Evolutionary conservation across 768 basidiomycete species (phyloP).

Genomic region (Hygrocybe punicea): DNA sequence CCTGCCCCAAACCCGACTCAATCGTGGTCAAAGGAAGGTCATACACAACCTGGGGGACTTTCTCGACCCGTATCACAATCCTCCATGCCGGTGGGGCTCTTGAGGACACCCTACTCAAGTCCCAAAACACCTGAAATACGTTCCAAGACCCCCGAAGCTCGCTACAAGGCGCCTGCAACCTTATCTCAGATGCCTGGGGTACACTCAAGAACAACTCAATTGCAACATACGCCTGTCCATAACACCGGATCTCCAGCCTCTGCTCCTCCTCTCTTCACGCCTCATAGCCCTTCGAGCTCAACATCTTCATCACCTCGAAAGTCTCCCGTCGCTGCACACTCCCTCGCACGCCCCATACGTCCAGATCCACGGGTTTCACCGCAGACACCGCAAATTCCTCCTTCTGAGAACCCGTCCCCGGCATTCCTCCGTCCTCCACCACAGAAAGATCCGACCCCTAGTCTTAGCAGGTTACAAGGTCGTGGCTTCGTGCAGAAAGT

Average conservation of each 20-base stretch:
- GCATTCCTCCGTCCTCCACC: constrained; percentile 56
- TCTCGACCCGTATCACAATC: constrained; percentile 13
- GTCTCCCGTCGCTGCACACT: constrained; percentile 37
- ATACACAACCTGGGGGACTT: neutral
- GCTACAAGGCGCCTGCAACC: neutral
- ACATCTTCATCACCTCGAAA: constrained; percentile 32
- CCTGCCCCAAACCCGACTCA: neutral
- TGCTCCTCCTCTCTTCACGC: constrained; percentile 19
- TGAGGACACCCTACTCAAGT: neutral
- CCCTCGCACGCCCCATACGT: constrained; percentile 52
- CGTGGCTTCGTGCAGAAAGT: constrained; percentile 84
- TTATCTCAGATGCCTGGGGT: neutral
- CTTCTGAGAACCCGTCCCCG: constrained; percentile 47
- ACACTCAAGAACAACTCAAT: neutral
- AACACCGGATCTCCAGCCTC: constrained; percentile 3
- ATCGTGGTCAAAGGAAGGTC: neutral
- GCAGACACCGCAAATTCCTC: constrained; percentile 41
- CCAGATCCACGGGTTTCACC: constrained; percentile 48
- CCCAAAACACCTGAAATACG: constrained; percentile 11
- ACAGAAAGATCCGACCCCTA: constrained; percentile 74
- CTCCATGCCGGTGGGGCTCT: constrained; percentile 7
- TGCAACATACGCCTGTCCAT: neutral
- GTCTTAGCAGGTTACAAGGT: constrained; percentile 76
- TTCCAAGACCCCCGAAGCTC: neutral
- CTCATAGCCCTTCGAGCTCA: constrained; percentile 21